Base-by-base conservation (phyloP, 345 rosid genomes). In the Eucalyptus dawsonii region DNA sequence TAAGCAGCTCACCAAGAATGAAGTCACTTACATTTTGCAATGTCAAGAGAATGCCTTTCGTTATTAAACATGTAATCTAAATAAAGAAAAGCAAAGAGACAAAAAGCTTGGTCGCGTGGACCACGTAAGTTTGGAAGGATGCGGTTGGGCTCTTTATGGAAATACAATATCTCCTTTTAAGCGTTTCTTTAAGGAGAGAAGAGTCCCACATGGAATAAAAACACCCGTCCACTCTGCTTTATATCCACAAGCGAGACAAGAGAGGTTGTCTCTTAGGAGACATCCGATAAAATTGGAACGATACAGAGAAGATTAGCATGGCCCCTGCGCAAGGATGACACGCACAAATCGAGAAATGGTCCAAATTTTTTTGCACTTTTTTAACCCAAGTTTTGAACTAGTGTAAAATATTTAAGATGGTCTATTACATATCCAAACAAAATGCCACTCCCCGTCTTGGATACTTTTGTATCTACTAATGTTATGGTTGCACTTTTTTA, bases 191-290 rank as follows among this genome's bases (percentile, higher is more conserved):
- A 6, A 29, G 19, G 9, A 29, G 34, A 62, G 72, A 62, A 13
- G 11, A 65, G 76, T 65, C 76, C 37, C 76, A 65, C 37, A 14
- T 65, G 11, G 37, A 29, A 4, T 2, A 14, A 29, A 7, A 67
- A 3, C 40, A 9, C 0, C 0, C 24, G 1, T 34, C 2, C 2
- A 16, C 80, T 5, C 3, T 2, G 0, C 0, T 5, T 69, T 69
- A 69, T 69, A 31, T 31, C 1, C 6, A 3, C 4, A 50, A 86
- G 25, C 3, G 42, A 14, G 37, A 5, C 3, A 3, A 2, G 0
- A 0, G 0, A 4, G 6, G 0, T 21, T 0, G 88, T 37, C 50
- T 53, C 72, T 87, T 54, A 2, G 72, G 72, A 53, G 72, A 54
- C 88, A 87, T 87, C 72, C 1, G 88, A 54, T 87, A 87, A 87